Base-by-base conservation (phyloP, 768 basidiomycete genomes). In the Clavulina sp. region DNA sequence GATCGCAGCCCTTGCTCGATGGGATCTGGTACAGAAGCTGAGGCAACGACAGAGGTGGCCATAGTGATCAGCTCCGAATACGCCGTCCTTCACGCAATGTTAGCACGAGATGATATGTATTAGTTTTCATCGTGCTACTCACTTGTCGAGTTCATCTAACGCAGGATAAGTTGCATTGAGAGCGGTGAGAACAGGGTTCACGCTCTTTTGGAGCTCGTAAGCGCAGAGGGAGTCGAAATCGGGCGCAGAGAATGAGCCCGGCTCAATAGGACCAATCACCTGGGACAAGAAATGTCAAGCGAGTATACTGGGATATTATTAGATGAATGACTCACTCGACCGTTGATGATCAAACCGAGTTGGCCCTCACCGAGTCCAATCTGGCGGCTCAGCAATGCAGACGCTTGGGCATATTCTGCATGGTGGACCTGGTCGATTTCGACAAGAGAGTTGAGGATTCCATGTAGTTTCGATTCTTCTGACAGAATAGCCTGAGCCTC, bases 1-100 rank as follows among this genome's bases (percentile, higher is more conserved):
- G 84, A 80, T 60, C 87, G 83, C 19, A 87, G 67, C 4, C 83
- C 83, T 19, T 65, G 70, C 56, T 81, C 80, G 50, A 76, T 84
- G 29, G 73, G 79, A 57, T 87, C 85, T 4, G 80, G 80, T 7
- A 75, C 70, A 54, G 80, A 79, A 50, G 78, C 77, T 0, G 78
- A 67, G 1, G 84, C 75, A 19, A 95, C 68, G 26, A 88, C 69
- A 0, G 88, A 86, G 0, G 83, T 74, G 1, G 78, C 69, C 63
- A 76, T 70, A 1, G 80, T 73, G 34, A 83, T 70, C 6, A 85
- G 56, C 2, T 69, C 72, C 9, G 43, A 16, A 9, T 9, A 46
- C 9, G 43, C 43, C 26, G 13, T 24, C 9, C 43, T 46, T 13
- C 16, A 16, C 9, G 26, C 13, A 16, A 28, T 13, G 13, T 13